Conservation (phyloP, 768 basidiomycete species). For the Pholiota conissans region DNA sequence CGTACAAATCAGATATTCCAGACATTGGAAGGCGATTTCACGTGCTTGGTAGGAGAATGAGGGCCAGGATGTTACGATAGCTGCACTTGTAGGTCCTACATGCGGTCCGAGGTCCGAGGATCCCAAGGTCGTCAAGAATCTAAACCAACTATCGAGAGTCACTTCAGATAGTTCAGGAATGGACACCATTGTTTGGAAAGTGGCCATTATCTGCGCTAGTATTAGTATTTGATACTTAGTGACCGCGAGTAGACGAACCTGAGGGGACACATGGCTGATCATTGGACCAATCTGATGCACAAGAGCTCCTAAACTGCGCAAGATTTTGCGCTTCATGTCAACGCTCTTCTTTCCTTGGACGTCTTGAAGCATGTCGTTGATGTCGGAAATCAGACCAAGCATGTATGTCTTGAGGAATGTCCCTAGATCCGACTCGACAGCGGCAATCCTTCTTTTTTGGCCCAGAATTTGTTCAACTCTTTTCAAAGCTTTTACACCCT, state of each 20-base stretch:
- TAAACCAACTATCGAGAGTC: conserved; percentile 78
- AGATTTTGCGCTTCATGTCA: conserved; percentile 69
- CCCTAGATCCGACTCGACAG: conserved; percentile 41
- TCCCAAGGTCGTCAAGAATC: conserved; percentile 69
- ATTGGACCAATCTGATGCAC: conserved; percentile 68
- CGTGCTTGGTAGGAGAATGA: conserved; percentile 54
- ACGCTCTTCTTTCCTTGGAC: conserved; percentile 74
- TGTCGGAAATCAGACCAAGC: conserved; percentile 79
- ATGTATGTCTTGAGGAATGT: conserved; percentile 73
- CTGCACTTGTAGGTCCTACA: conserved; percentile 84
- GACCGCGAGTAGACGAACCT: conserved; percentile 50
- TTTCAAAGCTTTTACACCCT: conserved; percentile 38
- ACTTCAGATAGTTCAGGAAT: conserved; percentile 75
- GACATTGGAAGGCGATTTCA: conserved; percentile 52
- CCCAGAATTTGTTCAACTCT: conserved; percentile 48
- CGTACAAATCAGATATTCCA: conserved; percentile 71
- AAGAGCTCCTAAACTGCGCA: conserved; percentile 76
- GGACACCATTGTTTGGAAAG: conserved; percentile 85
- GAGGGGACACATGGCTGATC: conserved; percentile 79
- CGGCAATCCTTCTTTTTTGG: conserved; percentile 26
- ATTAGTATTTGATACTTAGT: neutral
- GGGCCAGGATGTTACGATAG: conserved; percentile 78
- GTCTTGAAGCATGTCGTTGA: conserved; percentile 88
- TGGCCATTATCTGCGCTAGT: conserved; percentile 82
- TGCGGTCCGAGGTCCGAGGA: conserved; percentile 77